phyloP scores from a whole-genome alignment of 2,329 filamentous ascomycete genomes.

The Pseudogymnoascus sp. region DNA sequence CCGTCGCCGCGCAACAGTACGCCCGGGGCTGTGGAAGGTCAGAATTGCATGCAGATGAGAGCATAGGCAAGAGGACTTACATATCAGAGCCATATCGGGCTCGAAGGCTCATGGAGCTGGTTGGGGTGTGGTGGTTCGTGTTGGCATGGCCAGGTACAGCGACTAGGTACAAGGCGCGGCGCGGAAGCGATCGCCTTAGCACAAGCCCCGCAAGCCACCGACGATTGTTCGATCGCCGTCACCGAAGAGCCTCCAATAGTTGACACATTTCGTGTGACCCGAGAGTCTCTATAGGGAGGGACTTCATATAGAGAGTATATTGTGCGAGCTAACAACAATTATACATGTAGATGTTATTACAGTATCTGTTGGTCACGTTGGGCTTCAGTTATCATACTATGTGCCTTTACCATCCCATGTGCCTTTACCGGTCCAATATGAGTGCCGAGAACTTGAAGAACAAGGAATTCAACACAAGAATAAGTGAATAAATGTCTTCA shows the following conservation, averaged over 20 bases:
- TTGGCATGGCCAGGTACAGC: neutral
- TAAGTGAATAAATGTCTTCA: neutral
- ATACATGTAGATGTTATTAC: neutral
- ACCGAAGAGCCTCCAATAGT: neutral
- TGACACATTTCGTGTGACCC: neutral
- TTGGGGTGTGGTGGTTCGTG: neutral
- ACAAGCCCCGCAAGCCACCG: neutral
- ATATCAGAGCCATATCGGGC: conserved; percentile 13
- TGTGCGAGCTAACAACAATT: neutral
- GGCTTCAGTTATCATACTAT: neutral
- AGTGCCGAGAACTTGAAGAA: neutral
- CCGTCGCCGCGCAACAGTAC: conserved; percentile 71
- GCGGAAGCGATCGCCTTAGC: conserved; percentile 2
- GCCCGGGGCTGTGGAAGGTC: conserved; percentile 38
- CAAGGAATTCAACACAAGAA: neutral
- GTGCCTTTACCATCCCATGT: neutral
- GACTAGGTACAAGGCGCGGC: neutral
- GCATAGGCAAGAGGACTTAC: neutral
- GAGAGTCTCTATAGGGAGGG: neutral
- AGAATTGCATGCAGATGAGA: neutral
- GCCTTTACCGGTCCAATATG: neutral
- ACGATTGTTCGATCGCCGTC: neutral
- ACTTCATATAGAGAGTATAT: neutral
- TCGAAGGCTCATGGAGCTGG: conserved; percentile 1
- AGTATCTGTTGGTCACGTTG: neutral